Evolutionary conservation across 192 early-diverging fungal genomes (phyloP).

Genomic region (Coemansia aciculifera): DNA sequence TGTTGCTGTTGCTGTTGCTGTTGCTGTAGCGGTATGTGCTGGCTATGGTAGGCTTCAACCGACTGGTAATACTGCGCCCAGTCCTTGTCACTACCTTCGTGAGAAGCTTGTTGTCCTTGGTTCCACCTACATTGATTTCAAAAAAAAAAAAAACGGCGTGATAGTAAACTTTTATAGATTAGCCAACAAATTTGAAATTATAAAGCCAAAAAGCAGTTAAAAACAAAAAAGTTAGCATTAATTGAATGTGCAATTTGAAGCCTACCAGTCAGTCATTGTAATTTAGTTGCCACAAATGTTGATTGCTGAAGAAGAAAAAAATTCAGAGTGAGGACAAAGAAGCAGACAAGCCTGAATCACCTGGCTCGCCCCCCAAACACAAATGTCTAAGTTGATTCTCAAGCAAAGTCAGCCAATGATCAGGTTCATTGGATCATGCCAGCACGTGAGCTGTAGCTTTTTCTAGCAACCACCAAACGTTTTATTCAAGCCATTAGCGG

Average conservation of each 20-base stretch:
- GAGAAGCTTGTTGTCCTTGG: constrained; percentile 18
- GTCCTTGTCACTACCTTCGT: constrained; percentile 14
- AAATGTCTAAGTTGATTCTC: background rate
- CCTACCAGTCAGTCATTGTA: constrained; percentile 7
- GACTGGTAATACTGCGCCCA: constrained; percentile 54
- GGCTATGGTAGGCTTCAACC: constrained; percentile 41
- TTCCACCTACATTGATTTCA: constrained; percentile 42
- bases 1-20: constrained; percentile 28
- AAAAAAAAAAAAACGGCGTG: background rate
- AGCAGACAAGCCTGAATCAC: background rate
- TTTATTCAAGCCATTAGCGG: background rate
- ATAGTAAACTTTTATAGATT: background rate
- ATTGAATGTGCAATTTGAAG: background rate
- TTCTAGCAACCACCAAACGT: background rate
- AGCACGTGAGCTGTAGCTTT: background rate
- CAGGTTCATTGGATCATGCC: background rate
- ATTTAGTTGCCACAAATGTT: background rate
- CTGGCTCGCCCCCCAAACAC: background rate
- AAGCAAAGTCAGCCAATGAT: background rate
- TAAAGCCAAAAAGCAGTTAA: background rate
- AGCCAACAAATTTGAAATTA: background rate
- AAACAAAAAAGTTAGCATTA: background rate
- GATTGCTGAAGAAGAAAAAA: background rate
- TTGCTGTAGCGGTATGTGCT: constrained; percentile 17
- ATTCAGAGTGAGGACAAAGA: background rate